Evolutionary conservation across 495 filamentous ascomycete species (phyloP).

Genomic region (Penicillium tannophilum): DNA sequence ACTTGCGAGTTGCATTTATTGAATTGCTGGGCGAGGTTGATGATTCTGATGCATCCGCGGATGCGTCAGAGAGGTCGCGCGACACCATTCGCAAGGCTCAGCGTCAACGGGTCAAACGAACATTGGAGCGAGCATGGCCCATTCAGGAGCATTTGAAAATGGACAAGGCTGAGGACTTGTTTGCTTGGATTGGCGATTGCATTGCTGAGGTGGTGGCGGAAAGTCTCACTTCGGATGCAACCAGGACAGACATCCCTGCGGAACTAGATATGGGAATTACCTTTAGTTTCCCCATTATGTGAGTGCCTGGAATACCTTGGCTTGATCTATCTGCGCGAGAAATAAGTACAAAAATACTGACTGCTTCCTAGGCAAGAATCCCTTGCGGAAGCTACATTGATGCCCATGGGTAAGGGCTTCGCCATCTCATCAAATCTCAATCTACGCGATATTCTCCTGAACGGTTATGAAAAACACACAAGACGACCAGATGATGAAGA

Average conservation of each 20-base stretch:
- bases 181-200: conserved; percentile 76
- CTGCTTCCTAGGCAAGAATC: conserved; percentile 63
- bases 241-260: conserved; percentile 46
- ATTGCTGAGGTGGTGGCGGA: conserved; percentile 71
- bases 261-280: conserved; percentile 78
- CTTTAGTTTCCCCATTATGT: conserved; percentile 88
- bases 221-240: conserved; percentile 48
- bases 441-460: conserved; percentile 66
- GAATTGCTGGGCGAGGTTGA: conserved; percentile 60
- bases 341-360: conserved; percentile 12
- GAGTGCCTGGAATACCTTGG: conserved; percentile 21
- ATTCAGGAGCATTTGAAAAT: conserved; percentile 79
- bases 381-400: conserved; percentile 72
- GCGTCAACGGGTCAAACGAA: conserved; percentile 55
- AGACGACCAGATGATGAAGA: conserved; percentile 47
- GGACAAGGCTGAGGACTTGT: conserved; percentile 72
- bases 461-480: conserved; percentile 67
- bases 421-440: conserved; percentile 72
- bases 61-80: conserved; percentile 39
- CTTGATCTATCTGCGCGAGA: neutral
- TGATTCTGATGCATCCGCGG: conserved; percentile 36
- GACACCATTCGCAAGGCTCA: conserved; percentile 50
- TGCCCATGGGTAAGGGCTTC: conserved; percentile 90
- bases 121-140: conserved; percentile 72
- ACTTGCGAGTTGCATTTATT: conserved; percentile 77